phyloP scores from a whole-genome alignment of 2,329 filamentous ascomycete species.

The Hypoxylon sp. region DNA sequence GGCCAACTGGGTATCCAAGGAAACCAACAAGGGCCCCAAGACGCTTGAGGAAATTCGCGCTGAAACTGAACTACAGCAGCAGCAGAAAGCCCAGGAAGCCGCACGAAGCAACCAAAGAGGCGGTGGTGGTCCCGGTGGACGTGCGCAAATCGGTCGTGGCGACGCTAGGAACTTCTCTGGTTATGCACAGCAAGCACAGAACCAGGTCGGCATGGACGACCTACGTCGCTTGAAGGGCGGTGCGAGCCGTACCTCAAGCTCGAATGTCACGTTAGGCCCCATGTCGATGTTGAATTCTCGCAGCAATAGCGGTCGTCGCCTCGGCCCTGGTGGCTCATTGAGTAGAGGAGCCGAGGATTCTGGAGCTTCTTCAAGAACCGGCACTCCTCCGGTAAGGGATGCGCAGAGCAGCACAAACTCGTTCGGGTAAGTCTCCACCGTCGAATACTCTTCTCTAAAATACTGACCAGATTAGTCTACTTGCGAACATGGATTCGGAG shows the following conservation, averaged over 20 bases:
- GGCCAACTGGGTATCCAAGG: conserved; percentile 86
- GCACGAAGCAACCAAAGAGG: conserved; percentile 75
- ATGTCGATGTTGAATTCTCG: conserved; percentile 90
- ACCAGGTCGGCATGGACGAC: conserved; percentile 92
- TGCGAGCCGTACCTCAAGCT: conserved; percentile 71
- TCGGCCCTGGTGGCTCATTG: conserved; percentile 81
- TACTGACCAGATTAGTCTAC: conserved; percentile 63
- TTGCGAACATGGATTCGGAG: conserved; percentile 71
- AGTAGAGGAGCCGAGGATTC: conserved; percentile 86
- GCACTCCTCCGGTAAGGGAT: conserved; percentile 80
- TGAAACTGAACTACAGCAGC: conserved; percentile 81
- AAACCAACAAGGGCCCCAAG: conserved; percentile 94
- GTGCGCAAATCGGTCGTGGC: conserved; percentile 82
- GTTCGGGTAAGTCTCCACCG: conserved; percentile 80
- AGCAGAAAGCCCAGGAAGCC: conserved; percentile 82
- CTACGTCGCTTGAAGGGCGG: conserved; percentile 83
- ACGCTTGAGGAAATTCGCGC: conserved; percentile 93
- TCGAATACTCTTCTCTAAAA: not conserved
- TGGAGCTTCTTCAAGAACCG: conserved; percentile 87
- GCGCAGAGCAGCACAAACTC: conserved; percentile 83
- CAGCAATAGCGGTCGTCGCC: conserved; percentile 88
- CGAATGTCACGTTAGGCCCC: conserved; percentile 80
- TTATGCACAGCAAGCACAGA: conserved; percentile 81
- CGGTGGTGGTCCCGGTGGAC: conserved; percentile 76
- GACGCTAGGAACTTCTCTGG: conserved; percentile 88